phyloP scores from a whole-genome alignment of 176 grass and related monocot species.

The Puya raimondii region DNA sequence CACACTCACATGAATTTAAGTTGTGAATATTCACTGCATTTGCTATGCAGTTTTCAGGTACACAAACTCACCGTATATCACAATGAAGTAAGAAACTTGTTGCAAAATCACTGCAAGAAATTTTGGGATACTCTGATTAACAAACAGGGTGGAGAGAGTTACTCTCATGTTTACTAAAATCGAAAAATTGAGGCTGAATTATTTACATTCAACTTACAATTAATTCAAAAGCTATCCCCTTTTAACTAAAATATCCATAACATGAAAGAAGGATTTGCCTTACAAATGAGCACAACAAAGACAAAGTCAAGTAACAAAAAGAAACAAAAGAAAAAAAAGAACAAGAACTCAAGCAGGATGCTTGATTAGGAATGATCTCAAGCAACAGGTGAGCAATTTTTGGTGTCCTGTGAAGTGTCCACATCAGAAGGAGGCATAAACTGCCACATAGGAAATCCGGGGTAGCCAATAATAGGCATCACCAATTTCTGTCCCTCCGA shows the following conservation, averaged over 20 bases:
- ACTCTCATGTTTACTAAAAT: background rate
- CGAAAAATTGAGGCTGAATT: background rate
- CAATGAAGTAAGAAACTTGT: too few relatives aligned
- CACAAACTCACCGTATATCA: too few relatives aligned
- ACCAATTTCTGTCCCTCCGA: conserved; percentile 47
- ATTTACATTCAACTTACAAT: background rate
- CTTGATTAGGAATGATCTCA: conserved; percentile 10
- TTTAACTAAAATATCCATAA: too few relatives aligned
- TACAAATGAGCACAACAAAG: background rate
- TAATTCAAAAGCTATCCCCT: background rate
- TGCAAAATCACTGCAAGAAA: too few relatives aligned
- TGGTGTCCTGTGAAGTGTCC: conserved; percentile 54
- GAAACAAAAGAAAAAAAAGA: background rate
- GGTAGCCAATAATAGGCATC: conserved; percentile 59
- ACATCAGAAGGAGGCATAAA: conserved; percentile 60
- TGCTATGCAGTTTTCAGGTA: too few relatives aligned
- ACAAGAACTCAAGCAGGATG: background rate
- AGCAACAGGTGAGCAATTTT: conserved; percentile 55
- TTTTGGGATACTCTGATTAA: background rate
- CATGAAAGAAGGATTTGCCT: too few relatives aligned
- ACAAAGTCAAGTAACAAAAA: background rate
- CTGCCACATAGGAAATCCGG: conserved; percentile 60
- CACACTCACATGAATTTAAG: too few relatives aligned
- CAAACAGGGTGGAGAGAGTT: background rate
- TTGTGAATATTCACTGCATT: too few relatives aligned